These are phyloP conservation scores for Suhomyces sp. DNA, from an alignment of 805 yeast genomes.

Conservation along the genomic window DNA sequence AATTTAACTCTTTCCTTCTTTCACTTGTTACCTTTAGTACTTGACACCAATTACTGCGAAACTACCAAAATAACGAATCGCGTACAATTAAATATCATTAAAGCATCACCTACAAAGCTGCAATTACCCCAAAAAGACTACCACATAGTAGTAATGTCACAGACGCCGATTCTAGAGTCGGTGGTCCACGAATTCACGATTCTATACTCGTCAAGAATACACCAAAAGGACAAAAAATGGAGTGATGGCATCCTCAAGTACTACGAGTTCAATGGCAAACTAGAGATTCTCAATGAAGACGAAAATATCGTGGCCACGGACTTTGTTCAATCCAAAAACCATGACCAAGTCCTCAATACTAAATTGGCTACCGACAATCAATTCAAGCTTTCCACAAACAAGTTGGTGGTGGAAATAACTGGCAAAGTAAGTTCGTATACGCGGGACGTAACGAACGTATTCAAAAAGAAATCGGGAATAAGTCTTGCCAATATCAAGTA, in stretches of 20 bases:
- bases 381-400: constrained; percentile 26
- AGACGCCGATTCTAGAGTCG: too few relatives aligned
- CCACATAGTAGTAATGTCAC: too few relatives aligned
- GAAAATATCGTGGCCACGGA: constrained; percentile 35
- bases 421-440: constrained; percentile 4
- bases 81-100: too few relatives aligned
- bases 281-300: constrained; percentile 42
- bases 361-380: constrained; percentile 17
- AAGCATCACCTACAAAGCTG: too few relatives aligned
- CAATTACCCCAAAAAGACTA: too few relatives aligned
- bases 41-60: too few relatives aligned
- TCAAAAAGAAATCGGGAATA: constrained; percentile 2
- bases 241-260: constrained; percentile 48
- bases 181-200: constrained; percentile 47
- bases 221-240: constrained; percentile 52
- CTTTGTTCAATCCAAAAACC: constrained; percentile 23
- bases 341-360: constrained; percentile 15
- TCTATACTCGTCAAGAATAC: constrained; percentile 45
- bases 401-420: constrained; percentile 18
- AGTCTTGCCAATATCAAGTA: constrained; percentile 2
- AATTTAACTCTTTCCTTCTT: too few relatives aligned
- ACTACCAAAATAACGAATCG: too few relatives aligned
- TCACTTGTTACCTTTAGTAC: too few relatives aligned
- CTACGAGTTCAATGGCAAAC: constrained; percentile 49
- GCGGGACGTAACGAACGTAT: constrained; percentile 3